Evolutionary conservation across 148 eudicot genomes (phyloP), one percentile per base, ranked within the genome.

Genomic region (Fagopyrum esculentum): DNA sequence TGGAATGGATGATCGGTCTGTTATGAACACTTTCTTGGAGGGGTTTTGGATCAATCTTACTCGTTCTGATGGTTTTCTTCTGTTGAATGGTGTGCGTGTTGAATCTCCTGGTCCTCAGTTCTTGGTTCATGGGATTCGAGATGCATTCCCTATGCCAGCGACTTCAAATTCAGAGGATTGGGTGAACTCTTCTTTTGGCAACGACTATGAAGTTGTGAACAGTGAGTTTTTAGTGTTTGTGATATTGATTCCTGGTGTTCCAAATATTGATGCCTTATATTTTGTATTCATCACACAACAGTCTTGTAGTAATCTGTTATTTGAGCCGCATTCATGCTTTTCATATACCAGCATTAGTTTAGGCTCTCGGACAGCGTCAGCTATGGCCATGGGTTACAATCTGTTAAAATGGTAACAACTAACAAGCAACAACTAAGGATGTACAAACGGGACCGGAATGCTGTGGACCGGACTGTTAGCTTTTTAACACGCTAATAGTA

Each of bases 101-200:
- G 80, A 80, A 1, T 82, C 73, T 46, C 88, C 88, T 7, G 51
- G 77, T 72, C 86, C 83, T 16, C 59, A 79, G 77, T 40, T 90
- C 71, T 78, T 82, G 52, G 71, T 90, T 82, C 91, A 90, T 78
- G 94, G 91, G 55, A 57, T 90, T 26, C 68, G 78, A 11, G 86
- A 82, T 2, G 59, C 79, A 22, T 73, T 90, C 64, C 49, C n/a
- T 17, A 12, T 29, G 43, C 68, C 43, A 5, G 15, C 1, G 17
- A 13, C 0, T 35, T 35, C 46, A 1, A 12, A 64, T 35, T 35
- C 40, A n/a, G 45, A 10, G 12, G 17, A 0, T 30, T 35, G n/a
- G 17, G 45, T n/a, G 8, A 64, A 35, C 6, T 35, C 45, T 64
- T n/a, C 45, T 35, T 4, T 12, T 40, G 45, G 9, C 17, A 64